Base-by-base conservation (phyloP, 208 protist species). In the Trypanosoma lewisi region DNA sequence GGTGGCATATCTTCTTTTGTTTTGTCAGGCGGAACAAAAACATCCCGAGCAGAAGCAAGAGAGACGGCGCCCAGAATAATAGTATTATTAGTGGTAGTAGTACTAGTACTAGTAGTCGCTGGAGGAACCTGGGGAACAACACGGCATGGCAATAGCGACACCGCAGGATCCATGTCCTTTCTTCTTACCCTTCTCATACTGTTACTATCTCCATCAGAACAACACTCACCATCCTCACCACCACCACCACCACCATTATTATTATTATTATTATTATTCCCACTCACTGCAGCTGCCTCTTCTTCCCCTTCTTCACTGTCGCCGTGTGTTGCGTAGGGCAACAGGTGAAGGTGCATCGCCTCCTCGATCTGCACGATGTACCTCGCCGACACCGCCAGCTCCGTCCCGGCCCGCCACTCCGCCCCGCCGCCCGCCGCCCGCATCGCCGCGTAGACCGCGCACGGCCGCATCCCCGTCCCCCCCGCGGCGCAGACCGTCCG, bases 311-410 rank as follows among this genome's bases (percentile, higher is more conserved):
- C 33, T 7, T 4, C 47, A 48, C 42, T 11, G 34, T 25, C 34
- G 42, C 17, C 41, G 7, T 11, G 49, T 19, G 50, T 21, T 25
- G 53, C 62, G 42, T 85, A 83, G 16, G 88, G 83, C 28, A 92
- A 65, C 14, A 91, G 53, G 63, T 94, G 88, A 11, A 94, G 77
- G 39, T 77, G 70, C 63, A 86, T 78, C 6, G 76, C 73, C 53
- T 88, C 75, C 53, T 80, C 70, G 33, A 94, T 77, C 47, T 85
- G 72, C 17, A 90, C 73, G 19, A 56, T 36, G 57, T 78, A 94
- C 30, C 44, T 56, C 21, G 62, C 67, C n/a, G n/a, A n/a, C 0
- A 94, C 4, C 19, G 19, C 42, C 33, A 91, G 45, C 74, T 89
- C 75, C 45, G 80, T 76, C 4, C 81, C 82, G 12, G 47, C 31